phyloP scores from a whole-genome alignment of 2,329 filamentous ascomycete species.

The Sordariomycetes sp. region DNA sequence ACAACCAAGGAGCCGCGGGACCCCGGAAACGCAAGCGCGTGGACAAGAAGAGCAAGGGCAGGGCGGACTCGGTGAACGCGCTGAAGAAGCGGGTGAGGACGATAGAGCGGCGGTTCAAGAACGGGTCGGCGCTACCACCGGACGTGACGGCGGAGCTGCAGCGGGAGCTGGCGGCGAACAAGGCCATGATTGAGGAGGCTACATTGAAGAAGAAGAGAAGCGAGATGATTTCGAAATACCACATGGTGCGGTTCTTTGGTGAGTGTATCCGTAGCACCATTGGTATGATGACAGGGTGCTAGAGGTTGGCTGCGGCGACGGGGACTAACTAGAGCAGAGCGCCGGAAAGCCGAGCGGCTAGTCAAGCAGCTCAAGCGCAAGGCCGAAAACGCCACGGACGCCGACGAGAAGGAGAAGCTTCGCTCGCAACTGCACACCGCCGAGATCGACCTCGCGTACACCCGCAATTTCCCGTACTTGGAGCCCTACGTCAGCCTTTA shows the following conservation, averaged over 20 bases:
- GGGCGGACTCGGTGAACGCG: conserved; percentile 37
- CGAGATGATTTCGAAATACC: conserved; percentile 65
- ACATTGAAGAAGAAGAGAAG: conserved; percentile 47
- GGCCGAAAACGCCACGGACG: conserved; percentile 34
- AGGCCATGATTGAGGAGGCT: conserved; percentile 47
- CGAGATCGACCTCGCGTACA: conserved; percentile 65
- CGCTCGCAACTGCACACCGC: conserved; percentile 49
- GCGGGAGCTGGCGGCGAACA: conserved; percentile 54
- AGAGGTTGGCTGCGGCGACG: not conserved
- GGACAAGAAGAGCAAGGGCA: conserved; percentile 25
- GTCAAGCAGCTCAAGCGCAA: conserved; percentile 51
- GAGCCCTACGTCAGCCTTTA: conserved; percentile 58
- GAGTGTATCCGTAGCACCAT: conserved; percentile 12
- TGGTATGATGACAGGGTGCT: not conserved
- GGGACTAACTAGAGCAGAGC: conserved; percentile 31
- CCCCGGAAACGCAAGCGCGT: conserved; percentile 1
- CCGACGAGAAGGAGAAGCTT: conserved; percentile 36
- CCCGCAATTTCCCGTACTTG: conserved; percentile 56
- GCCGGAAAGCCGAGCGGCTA: conserved; percentile 57
- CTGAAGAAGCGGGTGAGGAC: conserved; percentile 61
- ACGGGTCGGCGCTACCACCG: conserved; percentile 50
- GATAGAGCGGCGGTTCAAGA: conserved; percentile 51
- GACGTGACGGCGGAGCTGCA: conserved; percentile 57
- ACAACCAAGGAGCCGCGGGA: conserved; percentile 15
- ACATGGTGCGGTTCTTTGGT: conserved; percentile 81